Evolutionary conservation across 2,329 filamentous ascomycete species (phyloP).

Genomic region (Metarhizium robertsii): DNA sequence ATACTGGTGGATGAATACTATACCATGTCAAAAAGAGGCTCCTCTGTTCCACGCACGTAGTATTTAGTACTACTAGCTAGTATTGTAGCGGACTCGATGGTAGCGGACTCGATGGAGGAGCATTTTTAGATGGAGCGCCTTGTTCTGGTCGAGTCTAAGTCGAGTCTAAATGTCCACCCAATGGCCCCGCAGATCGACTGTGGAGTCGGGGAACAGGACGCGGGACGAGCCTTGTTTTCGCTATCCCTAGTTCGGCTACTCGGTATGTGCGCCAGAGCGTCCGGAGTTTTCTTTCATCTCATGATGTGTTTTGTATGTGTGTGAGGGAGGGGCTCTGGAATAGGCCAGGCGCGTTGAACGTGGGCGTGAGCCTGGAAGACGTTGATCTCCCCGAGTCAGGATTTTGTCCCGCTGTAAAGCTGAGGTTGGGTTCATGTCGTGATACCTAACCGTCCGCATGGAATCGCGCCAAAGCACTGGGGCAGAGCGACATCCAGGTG

Average conservation of each 20-base stretch:
- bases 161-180: too few relatives aligned
- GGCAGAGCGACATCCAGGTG: neutral
- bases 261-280: neutral
- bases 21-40: neutral
- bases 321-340: neutral
- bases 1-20: neutral
- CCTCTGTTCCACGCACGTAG: neutral
- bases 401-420: neutral
- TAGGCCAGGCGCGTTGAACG: too few relatives aligned
- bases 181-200: neutral
- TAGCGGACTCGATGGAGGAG: too few relatives aligned
- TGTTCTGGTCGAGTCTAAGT: too few relatives aligned
- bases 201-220: neutral
- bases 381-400: neutral
- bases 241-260: neutral
- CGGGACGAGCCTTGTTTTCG: conserved; percentile 3
- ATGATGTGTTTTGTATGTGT: neutral
- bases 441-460: conserved; percentile 4
- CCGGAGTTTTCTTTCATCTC: neutral
- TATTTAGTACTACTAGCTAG: neutral
- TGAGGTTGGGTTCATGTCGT: conserved; percentile 6
- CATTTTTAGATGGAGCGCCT: too few relatives aligned
- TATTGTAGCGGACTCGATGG: neutral
- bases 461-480: neutral
- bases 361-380: neutral